Percentiles rank a stretch among this genome's conserved stretches.
Conservation (phyloP, 2,329 filamentous ascomycete genomes). For the Ophiostoma sp. region DNA sequence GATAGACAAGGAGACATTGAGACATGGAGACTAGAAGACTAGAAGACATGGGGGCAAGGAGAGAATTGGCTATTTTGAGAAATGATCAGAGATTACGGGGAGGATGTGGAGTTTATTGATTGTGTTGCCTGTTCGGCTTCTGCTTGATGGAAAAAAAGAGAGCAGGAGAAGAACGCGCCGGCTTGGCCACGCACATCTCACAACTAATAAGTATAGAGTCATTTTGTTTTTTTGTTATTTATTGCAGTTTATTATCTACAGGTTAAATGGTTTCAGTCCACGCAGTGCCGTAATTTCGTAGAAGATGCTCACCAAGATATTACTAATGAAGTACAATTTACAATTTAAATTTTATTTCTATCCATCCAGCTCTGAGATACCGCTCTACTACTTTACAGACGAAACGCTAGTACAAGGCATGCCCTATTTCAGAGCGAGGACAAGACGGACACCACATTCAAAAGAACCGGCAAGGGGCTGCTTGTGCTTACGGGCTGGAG, state of each 20-base stretch:
- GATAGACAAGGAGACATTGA: not conserved
- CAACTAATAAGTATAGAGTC: constrained; percentile 30
- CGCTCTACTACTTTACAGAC: not conserved
- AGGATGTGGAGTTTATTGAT: no score
- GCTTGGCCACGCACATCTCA: not conserved
- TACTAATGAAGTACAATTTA: no score
- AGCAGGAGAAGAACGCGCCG: not conserved
- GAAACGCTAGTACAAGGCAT: not conserved
- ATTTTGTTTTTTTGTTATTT: constrained; percentile 20
- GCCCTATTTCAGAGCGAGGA: not conserved
- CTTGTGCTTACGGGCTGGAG: constrained; percentile 43
- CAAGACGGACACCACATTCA: not conserved
- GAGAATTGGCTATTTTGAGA: no score
- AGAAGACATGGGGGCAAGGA: no score
- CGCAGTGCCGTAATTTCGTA: no score
- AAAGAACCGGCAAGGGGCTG: not conserved
- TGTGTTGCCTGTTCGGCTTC: not conserved
- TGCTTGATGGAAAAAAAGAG: not conserved
- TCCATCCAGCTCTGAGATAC: not conserved
- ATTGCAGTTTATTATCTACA: constrained; percentile 28
- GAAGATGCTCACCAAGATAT: no score
- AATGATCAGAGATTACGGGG: no score
- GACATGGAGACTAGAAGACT: not conserved
- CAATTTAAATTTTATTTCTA: not conserved
- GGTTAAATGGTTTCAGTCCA: not conserved